Percentiles rank a stretch among this genome's conserved stretches.
Conservation (phyloP, 768 basidiomycete genomes). For the Lactarius hengduanensis region DNA sequence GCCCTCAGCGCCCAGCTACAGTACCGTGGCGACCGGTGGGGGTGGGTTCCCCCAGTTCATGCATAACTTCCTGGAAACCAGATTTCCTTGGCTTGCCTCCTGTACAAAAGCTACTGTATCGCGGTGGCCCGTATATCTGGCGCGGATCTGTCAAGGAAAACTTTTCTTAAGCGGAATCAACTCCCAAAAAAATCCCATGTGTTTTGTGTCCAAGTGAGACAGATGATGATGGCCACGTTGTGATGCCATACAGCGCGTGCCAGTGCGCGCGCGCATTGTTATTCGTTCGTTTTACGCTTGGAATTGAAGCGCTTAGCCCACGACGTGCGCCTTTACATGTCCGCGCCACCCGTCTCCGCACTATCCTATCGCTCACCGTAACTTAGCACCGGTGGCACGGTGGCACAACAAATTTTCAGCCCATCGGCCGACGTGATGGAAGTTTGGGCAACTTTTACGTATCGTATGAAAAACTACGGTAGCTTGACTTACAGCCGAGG, state of each 20-base stretch:
- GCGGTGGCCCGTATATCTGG: neutral
- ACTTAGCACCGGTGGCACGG: neutral
- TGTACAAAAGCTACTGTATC: neutral
- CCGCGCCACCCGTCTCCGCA: neutral
- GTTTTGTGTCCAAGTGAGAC: neutral
- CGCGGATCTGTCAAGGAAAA: constrained; percentile 4
- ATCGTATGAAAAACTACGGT: neutral
- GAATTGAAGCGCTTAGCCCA: neutral
- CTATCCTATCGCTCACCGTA: neutral
- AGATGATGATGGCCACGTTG: neutral
- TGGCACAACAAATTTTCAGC: neutral
- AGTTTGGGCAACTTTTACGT: neutral
- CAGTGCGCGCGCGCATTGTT: neutral
- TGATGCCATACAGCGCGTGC: neutral
- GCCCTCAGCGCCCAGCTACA: neutral
- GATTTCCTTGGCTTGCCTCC: neutral
- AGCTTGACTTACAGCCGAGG: too few species aligned
- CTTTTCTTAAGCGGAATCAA: neutral
- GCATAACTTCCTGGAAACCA: neutral
- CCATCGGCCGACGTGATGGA: neutral
- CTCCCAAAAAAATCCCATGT: neutral
- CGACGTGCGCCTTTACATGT: neutral
- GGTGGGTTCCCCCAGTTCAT: neutral
- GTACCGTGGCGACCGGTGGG: neutral
- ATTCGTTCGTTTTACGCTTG: too few species aligned